Evolutionary conservation across 2,329 filamentous ascomycete species (phyloP).

Genomic region (Fusarium tupiense): DNA sequence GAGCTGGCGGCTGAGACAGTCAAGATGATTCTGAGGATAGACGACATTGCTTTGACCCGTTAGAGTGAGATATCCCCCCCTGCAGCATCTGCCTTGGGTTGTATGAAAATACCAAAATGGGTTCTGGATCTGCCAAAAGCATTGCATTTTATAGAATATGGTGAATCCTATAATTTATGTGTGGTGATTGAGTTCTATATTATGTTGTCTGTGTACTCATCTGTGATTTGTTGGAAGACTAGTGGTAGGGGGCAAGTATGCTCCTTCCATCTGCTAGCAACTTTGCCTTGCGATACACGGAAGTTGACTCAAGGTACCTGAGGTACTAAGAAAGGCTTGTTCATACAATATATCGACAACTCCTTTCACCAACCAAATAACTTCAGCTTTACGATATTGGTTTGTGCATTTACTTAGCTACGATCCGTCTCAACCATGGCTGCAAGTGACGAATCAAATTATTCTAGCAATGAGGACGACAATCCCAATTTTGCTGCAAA

Average conservation of each 20-base stretch:
- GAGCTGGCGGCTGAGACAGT: constrained; percentile 98
- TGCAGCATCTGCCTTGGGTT: constrained; percentile 44
- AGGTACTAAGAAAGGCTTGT: background rate
- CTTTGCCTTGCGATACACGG: background rate
- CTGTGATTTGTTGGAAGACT: background rate
- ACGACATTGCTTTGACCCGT: constrained; percentile 72
- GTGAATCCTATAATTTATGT: constrained; percentile 13
- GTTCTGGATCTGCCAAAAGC: constrained; percentile 39
- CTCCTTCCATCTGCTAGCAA: constrained; percentile 8
- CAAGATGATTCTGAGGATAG: constrained; percentile 85
- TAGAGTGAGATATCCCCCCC: constrained; percentile 52
- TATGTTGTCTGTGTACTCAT: background rate
- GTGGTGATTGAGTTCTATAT: background rate
- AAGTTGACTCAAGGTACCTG: background rate
- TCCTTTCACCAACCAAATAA: background rate
- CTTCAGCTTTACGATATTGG: background rate
- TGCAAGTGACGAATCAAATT: constrained; percentile 19
- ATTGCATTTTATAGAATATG: constrained; percentile 24
- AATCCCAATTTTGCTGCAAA: constrained; percentile 40
- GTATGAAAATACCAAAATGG: constrained; percentile 52
- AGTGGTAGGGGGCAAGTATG: background rate
- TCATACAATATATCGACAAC: background rate
- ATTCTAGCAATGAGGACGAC: constrained; percentile 30
- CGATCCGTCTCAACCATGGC: constrained; percentile 17
- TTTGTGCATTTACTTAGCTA: background rate